Evolutionary conservation across 164 flowering plant species (phyloP).

Genomic region (Vitis riparia): DNA sequence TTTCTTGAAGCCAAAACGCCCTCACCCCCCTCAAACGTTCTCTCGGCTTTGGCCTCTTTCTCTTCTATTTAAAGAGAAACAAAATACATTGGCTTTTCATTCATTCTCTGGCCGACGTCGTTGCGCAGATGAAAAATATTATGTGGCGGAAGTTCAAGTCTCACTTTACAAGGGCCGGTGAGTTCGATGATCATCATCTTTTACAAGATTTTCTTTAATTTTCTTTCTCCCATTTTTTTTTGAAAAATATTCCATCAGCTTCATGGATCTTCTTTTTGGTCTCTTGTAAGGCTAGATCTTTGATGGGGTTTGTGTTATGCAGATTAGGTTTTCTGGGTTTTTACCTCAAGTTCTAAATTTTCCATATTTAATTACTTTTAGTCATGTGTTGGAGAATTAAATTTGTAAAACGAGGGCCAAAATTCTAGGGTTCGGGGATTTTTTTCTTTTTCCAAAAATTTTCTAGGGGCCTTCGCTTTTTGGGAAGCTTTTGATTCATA

Average conservation of each 20-base stretch:
- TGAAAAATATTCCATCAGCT: background rate
- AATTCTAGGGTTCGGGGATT: no score
- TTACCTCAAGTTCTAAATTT: no score
- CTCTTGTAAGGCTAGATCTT: background rate
- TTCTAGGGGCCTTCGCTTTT: no score
- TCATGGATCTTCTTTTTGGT: background rate
- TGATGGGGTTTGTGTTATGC: background rate
- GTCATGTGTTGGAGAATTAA: no score
- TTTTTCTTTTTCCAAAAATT: no score
- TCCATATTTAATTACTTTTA: no score
- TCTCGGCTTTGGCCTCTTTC: no score
- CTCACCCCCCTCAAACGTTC: background rate
- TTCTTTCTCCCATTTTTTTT: background rate
- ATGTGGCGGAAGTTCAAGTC: slow-evolving; percentile 15
- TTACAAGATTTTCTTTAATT: background rate
- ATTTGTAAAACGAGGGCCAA: no score
- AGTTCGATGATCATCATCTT: slow-evolving; percentile 2
- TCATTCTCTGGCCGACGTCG: no score
- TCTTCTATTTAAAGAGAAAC: background rate
- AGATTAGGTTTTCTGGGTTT: no score
- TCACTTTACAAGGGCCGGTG: slow-evolving; percentile 21
- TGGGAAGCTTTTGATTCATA: no score
- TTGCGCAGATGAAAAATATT: slow-evolving; percentile 14
- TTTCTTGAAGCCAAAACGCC: background rate
- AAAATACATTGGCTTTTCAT: background rate